Conservation (phyloP, 1,284 basidiomycete species). For the Ceratobasidium sp. region DNA sequence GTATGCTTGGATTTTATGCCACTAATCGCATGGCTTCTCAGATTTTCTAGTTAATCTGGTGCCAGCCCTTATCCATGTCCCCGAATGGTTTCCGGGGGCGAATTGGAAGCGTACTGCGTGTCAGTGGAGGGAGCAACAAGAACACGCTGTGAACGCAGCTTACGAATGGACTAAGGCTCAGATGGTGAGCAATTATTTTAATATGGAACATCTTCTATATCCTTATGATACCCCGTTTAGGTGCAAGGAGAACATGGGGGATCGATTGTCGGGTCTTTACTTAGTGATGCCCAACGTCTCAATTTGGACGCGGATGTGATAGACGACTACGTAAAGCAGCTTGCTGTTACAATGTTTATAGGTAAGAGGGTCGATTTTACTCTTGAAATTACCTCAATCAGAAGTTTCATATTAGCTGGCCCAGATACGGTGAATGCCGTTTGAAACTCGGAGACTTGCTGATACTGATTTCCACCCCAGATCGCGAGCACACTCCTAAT, state of each 20-base stretch:
- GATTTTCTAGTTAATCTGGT: slow-evolving; percentile 46
- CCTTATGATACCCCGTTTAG: neutral
- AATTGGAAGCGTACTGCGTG: slow-evolving; percentile 62
- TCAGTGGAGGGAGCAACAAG: slow-evolving; percentile 54
- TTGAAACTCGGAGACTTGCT: neutral
- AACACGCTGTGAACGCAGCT: neutral
- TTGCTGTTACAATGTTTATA: slow-evolving; percentile 14
- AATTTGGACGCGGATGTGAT: neutral
- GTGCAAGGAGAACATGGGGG: neutral
- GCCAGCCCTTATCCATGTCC: slow-evolving; percentile 53
- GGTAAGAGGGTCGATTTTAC: neutral
- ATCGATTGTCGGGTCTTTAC: neutral
- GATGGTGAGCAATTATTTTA: neutral
- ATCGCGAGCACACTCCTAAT: slow-evolving; percentile 12
- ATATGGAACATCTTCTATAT: neutral
- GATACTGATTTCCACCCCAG: neutral
- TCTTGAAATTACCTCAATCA: neutral
- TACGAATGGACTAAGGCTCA: slow-evolving; percentile 30
- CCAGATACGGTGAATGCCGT: neutral
- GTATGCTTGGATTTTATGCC: neutral
- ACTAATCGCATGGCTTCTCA: neutral
- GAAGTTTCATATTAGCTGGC: neutral
- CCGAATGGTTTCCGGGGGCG: slow-evolving; percentile 62
- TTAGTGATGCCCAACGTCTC: neutral
- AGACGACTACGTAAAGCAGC: slow-evolving; percentile 24